Percentiles rank a stretch among this genome's conserved stretches.
phyloP scores from a whole-genome alignment of 495 filamentous ascomycete genomes.

The Annulohypoxylon moriforme region DNA sequence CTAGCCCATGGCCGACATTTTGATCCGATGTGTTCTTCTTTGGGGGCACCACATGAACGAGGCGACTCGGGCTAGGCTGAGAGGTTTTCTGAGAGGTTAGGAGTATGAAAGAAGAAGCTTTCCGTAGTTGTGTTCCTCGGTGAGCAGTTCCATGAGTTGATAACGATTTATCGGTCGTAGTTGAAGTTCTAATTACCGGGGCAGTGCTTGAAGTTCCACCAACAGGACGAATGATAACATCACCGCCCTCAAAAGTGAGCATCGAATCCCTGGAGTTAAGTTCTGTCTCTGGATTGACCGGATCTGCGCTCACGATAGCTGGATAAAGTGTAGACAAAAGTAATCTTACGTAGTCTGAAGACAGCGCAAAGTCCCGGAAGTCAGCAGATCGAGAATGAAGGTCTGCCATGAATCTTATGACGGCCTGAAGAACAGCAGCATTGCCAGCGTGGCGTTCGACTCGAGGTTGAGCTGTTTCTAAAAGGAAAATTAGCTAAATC shows the following conservation, averaged over 20 bases:
- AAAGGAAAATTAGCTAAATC: constrained; percentile 27
- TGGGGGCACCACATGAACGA: constrained; percentile 71
- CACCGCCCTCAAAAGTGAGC: constrained; percentile 85
- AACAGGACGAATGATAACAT: constrained; percentile 81
- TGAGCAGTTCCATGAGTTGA: constrained; percentile 50
- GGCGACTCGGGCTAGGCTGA: constrained; percentile 67
- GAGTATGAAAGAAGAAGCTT: constrained; percentile 90
- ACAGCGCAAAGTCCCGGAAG: constrained; percentile 83
- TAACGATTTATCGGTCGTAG: constrained; percentile 55
- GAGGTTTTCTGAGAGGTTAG: constrained; percentile 75
- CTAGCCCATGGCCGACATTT: constrained; percentile 72
- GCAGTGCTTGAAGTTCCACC: constrained; percentile 65
- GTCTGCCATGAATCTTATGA: constrained; percentile 82
- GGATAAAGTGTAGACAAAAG: constrained; percentile 85
- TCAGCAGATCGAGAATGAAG: constrained; percentile 75
- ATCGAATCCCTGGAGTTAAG: constrained; percentile 80
- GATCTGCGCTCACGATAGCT: constrained; percentile 83
- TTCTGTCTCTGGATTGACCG: constrained; percentile 83
- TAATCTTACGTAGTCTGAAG: constrained; percentile 80
- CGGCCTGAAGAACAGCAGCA: constrained; percentile 71
- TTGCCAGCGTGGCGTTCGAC: constrained; percentile 63
- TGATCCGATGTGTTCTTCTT: constrained; percentile 62
- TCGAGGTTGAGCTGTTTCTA: constrained; percentile 52
- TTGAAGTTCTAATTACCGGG: constrained; percentile 78
- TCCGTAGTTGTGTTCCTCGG: constrained; percentile 69